Evolutionary conservation across 2,329 filamentous ascomycete genomes (phyloP).

Genomic region (Cyphellophora attinorum): DNA sequence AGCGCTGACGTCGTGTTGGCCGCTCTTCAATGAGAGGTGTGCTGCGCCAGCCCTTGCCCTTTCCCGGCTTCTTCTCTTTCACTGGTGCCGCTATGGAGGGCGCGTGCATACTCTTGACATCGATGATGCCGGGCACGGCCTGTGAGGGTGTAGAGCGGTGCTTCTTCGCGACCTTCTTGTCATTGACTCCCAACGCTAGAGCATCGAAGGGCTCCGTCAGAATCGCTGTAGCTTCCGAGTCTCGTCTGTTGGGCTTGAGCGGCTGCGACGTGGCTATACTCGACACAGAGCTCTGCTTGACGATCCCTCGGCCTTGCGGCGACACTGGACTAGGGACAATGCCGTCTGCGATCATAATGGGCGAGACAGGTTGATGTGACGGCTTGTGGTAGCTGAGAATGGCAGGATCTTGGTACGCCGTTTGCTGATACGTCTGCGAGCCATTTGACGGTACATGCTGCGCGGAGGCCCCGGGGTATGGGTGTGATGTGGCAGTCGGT

Average conservation of each 20-base stretch:
- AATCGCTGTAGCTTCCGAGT: slow-evolving; percentile 26
- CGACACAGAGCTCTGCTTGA: slow-evolving; percentile 15
- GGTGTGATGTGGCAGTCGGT: slow-evolving; percentile 7
- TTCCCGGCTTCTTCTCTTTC: slow-evolving; percentile 23
- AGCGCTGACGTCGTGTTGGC: slow-evolving; percentile 33
- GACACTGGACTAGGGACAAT: slow-evolving; percentile 13
- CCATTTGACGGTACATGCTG: slow-evolving; percentile 3
- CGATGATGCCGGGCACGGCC: slow-evolving; percentile 19
- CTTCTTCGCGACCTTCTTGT: slow-evolving; percentile 8
- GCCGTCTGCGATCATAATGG: slow-evolving; percentile 24
- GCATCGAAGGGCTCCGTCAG: slow-evolving; percentile 37
- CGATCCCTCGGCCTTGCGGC: slow-evolving; percentile 6
- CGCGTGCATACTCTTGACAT: slow-evolving; percentile 25
- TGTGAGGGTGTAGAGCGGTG: slow-evolving; percentile 33
- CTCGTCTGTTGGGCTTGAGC: slow-evolving; percentile 15
- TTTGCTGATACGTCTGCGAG: slow-evolving; percentile 8
- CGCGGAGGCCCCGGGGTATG: slow-evolving; percentile 2
- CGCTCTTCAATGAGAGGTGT: slow-evolving; percentile 57
- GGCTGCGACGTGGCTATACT: slow-evolving; percentile 15
- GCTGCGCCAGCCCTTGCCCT: slow-evolving; percentile 58
- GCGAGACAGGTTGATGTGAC: slow-evolving; percentile 13
- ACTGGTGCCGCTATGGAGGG: neutral
- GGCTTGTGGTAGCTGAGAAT: slow-evolving; percentile 58
- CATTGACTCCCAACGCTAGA: slow-evolving; percentile 19
- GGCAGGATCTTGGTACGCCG: slow-evolving; percentile 65